phyloP scores from a whole-genome alignment of 345 rosid genomes.

The Punica granatum region DNA sequence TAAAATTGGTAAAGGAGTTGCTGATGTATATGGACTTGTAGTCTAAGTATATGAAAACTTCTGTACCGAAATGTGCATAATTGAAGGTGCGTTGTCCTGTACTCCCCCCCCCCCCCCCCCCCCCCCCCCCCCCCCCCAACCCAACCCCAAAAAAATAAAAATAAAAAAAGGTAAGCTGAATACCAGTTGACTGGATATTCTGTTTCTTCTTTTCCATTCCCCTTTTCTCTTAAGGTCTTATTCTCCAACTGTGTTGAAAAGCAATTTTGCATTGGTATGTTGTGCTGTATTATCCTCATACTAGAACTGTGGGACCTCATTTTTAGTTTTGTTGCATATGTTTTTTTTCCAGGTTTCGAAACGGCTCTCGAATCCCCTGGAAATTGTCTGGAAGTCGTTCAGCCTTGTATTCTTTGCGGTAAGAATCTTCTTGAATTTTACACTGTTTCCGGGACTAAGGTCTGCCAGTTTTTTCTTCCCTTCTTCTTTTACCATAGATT shows the following conservation, averaged over 20 bases:
- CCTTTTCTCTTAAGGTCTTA: too few relatives aligned
- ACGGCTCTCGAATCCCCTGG: constrained; percentile 78
- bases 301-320: background rate
- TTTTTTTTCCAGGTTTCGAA: constrained; percentile 45
- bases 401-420: constrained; percentile 97
- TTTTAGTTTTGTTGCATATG: background rate
- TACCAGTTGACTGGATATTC: too few relatives aligned
- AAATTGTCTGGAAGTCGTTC: constrained; percentile 88
- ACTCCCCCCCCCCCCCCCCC: too few relatives aligned
- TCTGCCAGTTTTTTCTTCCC: too few relatives aligned
- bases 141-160: too few relatives aligned
- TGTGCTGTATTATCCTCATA: background rate
- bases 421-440: constrained; percentile 26
- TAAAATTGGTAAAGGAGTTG: too few relatives aligned
- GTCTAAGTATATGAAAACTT: background rate
- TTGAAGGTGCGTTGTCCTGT: background rate
- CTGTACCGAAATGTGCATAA: background rate
- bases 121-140: too few relatives aligned
- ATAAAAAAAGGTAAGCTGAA: too few relatives aligned
- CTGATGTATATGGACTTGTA: background rate
- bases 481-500: background rate
- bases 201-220: too few relatives aligned
- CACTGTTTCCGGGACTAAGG: background rate
- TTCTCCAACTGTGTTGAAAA: too few relatives aligned
- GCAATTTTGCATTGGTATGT: too few relatives aligned